Evolutionary conservation across 495 filamentous ascomycete species (phyloP), one percentile per base, ranked within the genome.

Genomic region (Trichoderma gamsii): DNA sequence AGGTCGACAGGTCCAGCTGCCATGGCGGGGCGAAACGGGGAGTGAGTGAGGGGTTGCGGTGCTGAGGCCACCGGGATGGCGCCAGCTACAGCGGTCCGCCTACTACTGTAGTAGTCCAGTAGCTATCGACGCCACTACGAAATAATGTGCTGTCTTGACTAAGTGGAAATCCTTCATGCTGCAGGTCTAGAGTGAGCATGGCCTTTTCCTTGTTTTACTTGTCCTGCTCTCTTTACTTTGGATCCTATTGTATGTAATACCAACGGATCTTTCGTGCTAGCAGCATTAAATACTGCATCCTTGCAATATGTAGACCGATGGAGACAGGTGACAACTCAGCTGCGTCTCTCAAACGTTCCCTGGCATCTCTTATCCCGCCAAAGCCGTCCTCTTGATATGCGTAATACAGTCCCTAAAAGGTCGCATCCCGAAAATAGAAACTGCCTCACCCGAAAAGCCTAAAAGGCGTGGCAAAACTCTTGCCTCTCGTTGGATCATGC

Each of bases 81-180:
- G 49, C 49, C 49, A 52, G 49, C 16, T 52, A 6, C 49, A 52
- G 49, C 49, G 49, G 49, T 52, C 49, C 49, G n/a, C n/a, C n/a
- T 11, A 52, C 2, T 21, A n/a, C 49, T 52, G n/a, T n/a, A n/a
- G n/a, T n/a, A n/a, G n/a, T n/a, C n/a, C n/a, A n/a, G n/a, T n/a
- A 52, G 44, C 44, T 49, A n/a, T 38, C 35, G 35, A 38, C 35
- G 35, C 35, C 35, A 38, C 35, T 38, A 38, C 4, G 35, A 38
- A 38, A 7, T 38, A 38, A 38, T 9, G 35, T 38, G 35, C 35
- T 9, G 35, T 38, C 35, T 38, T 38, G 35, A 38, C 35, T 38
- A 38, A 38, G 35, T 38, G 35, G 35, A 38, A 38, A 38, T 38
- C 35, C 35, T 38, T 0, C 5, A 7, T 38, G 35, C 35, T 38